These are phyloP conservation scores for Penicillium sp. DNA, from an alignment of 2,329 filamentous ascomycete species.

Conservation along the genomic window DNA sequence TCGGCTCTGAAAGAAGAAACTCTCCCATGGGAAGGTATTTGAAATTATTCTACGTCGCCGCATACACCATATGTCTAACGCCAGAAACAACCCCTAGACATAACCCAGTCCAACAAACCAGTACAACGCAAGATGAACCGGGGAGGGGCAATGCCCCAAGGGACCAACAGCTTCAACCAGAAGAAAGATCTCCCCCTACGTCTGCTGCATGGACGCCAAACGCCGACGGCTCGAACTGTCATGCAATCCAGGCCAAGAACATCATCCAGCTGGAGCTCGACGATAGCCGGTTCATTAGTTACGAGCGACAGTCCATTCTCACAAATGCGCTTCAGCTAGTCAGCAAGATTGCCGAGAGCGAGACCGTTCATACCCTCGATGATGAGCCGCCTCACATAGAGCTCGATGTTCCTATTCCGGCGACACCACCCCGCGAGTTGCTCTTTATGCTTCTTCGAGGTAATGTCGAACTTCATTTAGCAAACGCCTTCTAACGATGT, in stretches of 20 bases:
- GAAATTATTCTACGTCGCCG: no score
- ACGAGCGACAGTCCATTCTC: slow-evolving; percentile 27
- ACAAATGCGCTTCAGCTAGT: slow-evolving; percentile 30
- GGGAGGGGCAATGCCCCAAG: no score
- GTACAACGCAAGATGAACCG: no score
- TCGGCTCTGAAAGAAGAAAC: no score
- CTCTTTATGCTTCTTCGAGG: slow-evolving; percentile 32
- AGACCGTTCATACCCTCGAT: background rate
- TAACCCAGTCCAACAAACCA: no score
- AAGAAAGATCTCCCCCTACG: no score
- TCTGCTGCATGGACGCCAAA: background rate
- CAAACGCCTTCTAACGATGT: background rate
- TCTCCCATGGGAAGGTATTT: no score
- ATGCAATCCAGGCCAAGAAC: slow-evolving; percentile 30
- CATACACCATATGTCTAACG: no score
- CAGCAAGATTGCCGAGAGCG: slow-evolving; percentile 22
- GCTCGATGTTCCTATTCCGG: slow-evolving; percentile 9
- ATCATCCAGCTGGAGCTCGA: slow-evolving; percentile 32
- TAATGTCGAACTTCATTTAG: background rate
- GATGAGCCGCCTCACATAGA: background rate
- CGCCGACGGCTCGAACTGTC: slow-evolving; percentile 28
- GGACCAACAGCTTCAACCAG: no score
- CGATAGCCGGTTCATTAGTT: slow-evolving; percentile 22
- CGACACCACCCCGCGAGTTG: slow-evolving; percentile 27
- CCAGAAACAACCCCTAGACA: no score